Conservation (phyloP, 2,329 filamentous ascomycete species). For the Colletotrichum tropicale region DNA sequence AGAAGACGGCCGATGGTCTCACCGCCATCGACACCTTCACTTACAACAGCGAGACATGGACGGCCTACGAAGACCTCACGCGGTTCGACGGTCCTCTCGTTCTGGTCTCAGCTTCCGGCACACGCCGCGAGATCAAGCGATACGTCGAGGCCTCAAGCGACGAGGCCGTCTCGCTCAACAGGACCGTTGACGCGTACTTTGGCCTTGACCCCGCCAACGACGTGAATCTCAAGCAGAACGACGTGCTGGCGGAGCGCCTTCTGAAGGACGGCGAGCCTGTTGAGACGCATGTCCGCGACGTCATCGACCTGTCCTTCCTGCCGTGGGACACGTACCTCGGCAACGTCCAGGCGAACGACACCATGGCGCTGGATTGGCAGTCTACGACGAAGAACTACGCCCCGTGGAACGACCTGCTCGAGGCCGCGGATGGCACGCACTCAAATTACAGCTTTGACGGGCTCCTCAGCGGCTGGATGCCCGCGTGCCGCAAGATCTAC, state of each 20-base stretch:
- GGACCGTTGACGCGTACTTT: neutral
- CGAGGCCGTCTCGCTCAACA: neutral
- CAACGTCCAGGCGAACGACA: neutral
- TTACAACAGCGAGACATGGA: neutral
- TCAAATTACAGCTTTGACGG: neutral
- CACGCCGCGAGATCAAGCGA: neutral
- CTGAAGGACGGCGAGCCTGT: neutral
- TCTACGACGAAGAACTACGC: neutral
- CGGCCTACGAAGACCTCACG: neutral
- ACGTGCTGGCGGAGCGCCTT: neutral
- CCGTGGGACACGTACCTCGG: neutral
- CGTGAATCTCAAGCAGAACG: neutral
- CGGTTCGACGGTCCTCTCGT: neutral
- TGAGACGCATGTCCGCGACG: neutral
- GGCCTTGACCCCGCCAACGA: neutral
- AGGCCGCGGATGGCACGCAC: neutral
- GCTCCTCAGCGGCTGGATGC: neutral
- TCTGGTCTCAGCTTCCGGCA: neutral
- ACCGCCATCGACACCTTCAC: neutral
- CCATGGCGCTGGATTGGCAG: neutral
- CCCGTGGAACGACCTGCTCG: neutral
- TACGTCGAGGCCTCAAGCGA: neutral
- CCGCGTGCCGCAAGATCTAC: neutral
- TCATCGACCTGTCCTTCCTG: neutral
- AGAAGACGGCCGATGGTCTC: neutral